Conservation (phyloP, 2,329 filamentous ascomycete species). For the Nemania abortiva region DNA sequence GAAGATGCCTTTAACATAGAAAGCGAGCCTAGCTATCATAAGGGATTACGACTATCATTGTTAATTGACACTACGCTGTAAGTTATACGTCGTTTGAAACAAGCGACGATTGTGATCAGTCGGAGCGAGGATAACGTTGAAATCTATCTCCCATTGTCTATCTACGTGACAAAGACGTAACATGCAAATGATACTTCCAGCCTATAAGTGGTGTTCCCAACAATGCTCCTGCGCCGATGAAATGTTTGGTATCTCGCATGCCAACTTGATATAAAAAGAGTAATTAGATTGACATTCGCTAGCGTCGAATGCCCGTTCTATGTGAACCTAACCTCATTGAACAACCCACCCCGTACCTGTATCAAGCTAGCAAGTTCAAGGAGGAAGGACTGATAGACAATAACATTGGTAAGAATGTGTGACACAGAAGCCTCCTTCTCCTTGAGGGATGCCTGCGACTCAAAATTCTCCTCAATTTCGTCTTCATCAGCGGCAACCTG, state of each 20-base stretch:
- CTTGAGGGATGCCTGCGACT: conserved; percentile 45
- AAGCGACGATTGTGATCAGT: neutral
- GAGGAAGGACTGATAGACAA: conserved; percentile 83
- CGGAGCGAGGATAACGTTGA: neutral
- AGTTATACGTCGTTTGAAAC: neutral
- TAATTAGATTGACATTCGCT: neutral
- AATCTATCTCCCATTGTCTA: conserved; percentile 15
- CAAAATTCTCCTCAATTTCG: conserved; percentile 46
- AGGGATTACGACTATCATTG: neutral
- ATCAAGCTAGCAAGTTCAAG: conserved; percentile 81
- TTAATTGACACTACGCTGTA: neutral
- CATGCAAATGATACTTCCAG: neutral
- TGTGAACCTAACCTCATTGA: conserved; percentile 78
- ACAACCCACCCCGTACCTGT: conserved; percentile 79
- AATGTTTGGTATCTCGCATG: conserved; percentile 27
- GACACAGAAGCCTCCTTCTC: conserved; percentile 73
- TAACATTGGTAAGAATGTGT: conserved; percentile 82
- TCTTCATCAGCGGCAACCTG: conserved; percentile 46
- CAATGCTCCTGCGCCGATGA: conserved; percentile 8
- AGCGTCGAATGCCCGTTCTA: conserved; percentile 41
- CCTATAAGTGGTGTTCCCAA: neutral
- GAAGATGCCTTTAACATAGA: too few species aligned
- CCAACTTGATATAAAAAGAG: conserved; percentile 13
- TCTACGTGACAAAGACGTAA: conserved; percentile 4
- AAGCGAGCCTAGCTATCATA: too few species aligned